Evolutionary conservation across 2,329 filamentous ascomycete genomes (phyloP), one percentile per base, ranked within the genome.

Genomic region (Calonectria fujianensis): DNA sequence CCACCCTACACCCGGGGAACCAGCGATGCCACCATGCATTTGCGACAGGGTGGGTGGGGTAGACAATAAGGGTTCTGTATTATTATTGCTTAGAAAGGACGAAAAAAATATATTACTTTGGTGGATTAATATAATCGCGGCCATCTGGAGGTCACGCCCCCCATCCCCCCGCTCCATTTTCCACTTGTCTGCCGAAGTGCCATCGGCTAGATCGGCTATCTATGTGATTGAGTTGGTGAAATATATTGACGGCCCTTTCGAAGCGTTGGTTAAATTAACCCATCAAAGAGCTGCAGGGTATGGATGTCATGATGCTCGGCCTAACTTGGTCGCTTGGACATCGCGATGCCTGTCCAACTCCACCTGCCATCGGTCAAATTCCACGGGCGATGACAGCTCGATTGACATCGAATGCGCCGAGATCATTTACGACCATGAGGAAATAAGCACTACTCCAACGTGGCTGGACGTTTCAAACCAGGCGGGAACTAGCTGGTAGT

Each of bases 11-110:
- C n/a, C 32, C 11, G 16, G 32, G 35, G 35, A 3, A 63, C 37
- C 24, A 18, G 37, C 24, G 4, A 63, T 37, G n/a, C 37, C 24
- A 63, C 37, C 37, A 37, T 59, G 32, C 39, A 27, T 13, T 63
- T 16, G 57, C 37, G 18, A 31, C 35, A 41, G n/a, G 57, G 14
- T 63, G 35, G 35, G 37, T 63, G 35, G 39, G 57, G 57, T 63
- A 4, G 11, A 24, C 13, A 48, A 13, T 48, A 48, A 48, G 45
- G 45, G 45, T 24, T 48, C 45, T n/a, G 18, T 45, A 10, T n/a
- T 48, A 48, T 48, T 48, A 13, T 24, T 13, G n/a, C 45, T 48
- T 20, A 45, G 18, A 45, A 45, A 45, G 10, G 16, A 45, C 20
- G 41, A 24, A 48, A n/a, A n/a, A 45, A 45, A 18, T 20, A 20